Percentiles rank a stretch among this genome's conserved stretches.
Conservation (phyloP, 2,329 filamentous ascomycete species). For the Colletotrichum sp. region DNA sequence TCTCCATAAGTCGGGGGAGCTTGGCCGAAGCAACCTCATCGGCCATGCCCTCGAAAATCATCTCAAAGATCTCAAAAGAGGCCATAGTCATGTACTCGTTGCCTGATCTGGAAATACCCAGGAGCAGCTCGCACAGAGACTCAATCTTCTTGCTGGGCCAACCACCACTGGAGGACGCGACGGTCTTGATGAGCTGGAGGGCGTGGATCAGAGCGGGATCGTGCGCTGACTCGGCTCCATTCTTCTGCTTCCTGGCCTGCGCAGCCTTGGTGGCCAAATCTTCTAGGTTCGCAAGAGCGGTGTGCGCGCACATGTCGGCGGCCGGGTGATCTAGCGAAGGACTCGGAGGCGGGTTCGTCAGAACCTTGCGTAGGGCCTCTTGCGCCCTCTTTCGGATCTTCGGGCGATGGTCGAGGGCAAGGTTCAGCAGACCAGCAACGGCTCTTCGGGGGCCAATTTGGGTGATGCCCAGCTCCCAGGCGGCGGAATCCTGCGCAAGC, state of each 20-base stretch:
- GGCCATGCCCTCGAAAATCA: constrained; percentile 93
- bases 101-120: constrained; percentile 86
- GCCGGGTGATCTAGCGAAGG: constrained; percentile 94
- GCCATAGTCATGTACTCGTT: constrained; percentile 98
- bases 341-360: constrained; percentile 86
- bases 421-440: constrained; percentile 81
- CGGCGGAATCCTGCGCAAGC: constrained; percentile 82
- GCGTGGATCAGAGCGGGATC: constrained; percentile 91
- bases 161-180: constrained; percentile 85
- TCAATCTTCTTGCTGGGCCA: constrained; percentile 99
- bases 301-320: constrained; percentile 94
- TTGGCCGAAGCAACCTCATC: constrained; percentile 89
- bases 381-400: constrained; percentile 95
- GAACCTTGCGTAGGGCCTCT: constrained; percentile 83
- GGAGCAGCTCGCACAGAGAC: constrained; percentile 83
- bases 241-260: constrained; percentile 69
- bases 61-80: constrained; percentile 95
- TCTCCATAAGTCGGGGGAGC: constrained; percentile 85
- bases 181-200: constrained; percentile 87
- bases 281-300: constrained; percentile 79
- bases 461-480: constrained; percentile 86
- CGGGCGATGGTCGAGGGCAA: constrained; percentile 85
- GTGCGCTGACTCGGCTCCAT: constrained; percentile 62
- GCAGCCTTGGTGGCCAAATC: constrained; percentile 71
- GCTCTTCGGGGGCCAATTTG: constrained; percentile 87